Base-by-base conservation (phyloP, 2,329 filamentous ascomycete species). In the Penicillium sp. region DNA sequence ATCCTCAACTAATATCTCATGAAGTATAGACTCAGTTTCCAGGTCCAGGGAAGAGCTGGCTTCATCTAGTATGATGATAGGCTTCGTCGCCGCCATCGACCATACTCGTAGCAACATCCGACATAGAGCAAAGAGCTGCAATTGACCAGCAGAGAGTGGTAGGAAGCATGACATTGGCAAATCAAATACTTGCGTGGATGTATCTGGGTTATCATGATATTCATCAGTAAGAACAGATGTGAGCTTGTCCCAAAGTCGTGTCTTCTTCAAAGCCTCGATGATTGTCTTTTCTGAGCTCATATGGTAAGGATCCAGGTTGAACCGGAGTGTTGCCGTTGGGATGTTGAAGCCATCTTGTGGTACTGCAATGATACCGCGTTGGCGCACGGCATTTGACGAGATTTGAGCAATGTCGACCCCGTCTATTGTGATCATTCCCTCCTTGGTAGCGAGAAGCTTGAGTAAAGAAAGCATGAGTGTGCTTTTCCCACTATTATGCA, bases 341-440 rank as follows among this genome's bases (percentile, higher is more conserved):
- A 55, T 45, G 5, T 22, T 58, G 11, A 58, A 52, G 2, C 46
- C 46, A 48, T 58, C 56, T 46, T 58, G 56, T 29, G 56, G 56
- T 26, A 58, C 52, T 29, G 56, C 47, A 52, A 58, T 58, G 26
- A 58, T 50, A 1, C 52, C 46, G 5, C 48, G 52, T 48, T 48
- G 48, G 14, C 56, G 56, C 7, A 58, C 31, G 16, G n/a, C 39
- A 41, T 19, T 43, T 16, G 33, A 31, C 1, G 41, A 45, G 1
- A 58, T 6, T 19, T 37, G n/a, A 8, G 29, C 16, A 11, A 58
- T 26, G 2, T 55, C 44, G 14, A 58, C 14, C 2, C 26, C 52
- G 43, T 58, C 56, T 5, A 58, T 48, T 1, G 10, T 6, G n/a
- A 39, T 39, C 3, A 4, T 5, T 5, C 35, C 35, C 10, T 19